These are phyloP conservation scores for Sordariomycetes sp. DNA, from an alignment of 2,329 filamentous ascomycete genomes.

Conservation along the genomic window DNA sequence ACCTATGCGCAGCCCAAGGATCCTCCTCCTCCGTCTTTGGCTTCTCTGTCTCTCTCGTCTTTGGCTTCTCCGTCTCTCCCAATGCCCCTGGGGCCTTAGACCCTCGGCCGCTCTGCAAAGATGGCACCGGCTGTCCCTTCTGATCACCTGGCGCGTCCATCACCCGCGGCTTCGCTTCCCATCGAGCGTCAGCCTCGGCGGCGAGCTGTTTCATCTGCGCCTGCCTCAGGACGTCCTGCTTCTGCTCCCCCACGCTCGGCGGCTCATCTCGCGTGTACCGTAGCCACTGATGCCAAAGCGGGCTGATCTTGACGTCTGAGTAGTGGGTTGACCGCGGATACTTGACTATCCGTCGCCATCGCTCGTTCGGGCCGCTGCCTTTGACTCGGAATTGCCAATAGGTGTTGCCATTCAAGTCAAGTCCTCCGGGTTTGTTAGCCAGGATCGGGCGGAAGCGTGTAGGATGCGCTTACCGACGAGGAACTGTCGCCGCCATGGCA, in stretches of 20 bases:
- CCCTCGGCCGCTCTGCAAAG: slow-evolving; percentile 2
- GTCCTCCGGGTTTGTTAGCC: slow-evolving; percentile 29
- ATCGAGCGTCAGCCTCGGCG: slow-evolving; percentile 52
- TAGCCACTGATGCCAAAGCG: slow-evolving; percentile 62
- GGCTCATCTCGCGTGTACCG: slow-evolving; percentile 47
- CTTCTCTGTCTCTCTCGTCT: slow-evolving; percentile 2
- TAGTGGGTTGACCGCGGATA: slow-evolving; percentile 45
- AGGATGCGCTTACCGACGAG: slow-evolving; percentile 41
- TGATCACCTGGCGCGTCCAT: slow-evolving; percentile 11
- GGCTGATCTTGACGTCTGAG: slow-evolving; percentile 46
- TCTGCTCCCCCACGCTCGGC: slow-evolving; percentile 49
- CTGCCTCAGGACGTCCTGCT: slow-evolving; percentile 41
- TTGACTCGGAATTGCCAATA: slow-evolving; percentile 58
- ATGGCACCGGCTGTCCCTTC: slow-evolving; percentile 15
- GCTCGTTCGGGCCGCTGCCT: slow-evolving; percentile 27
- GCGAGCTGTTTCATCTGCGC: slow-evolving; percentile 45
- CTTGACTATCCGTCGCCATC: slow-evolving; percentile 54
- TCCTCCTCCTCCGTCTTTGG: slow-evolving; percentile 24
- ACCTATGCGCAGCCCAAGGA: slow-evolving; percentile 47
- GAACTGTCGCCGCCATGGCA: slow-evolving; percentile 56
- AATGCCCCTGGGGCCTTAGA: not conserved
- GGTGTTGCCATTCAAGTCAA: slow-evolving; percentile 57
- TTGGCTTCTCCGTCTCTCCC: slow-evolving; percentile 10
- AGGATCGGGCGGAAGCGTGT: not conserved
- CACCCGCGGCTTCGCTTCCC: slow-evolving; percentile 49